Conservation (phyloP, 768 basidiomycete species). For the Auriscalpium orientale region DNA sequence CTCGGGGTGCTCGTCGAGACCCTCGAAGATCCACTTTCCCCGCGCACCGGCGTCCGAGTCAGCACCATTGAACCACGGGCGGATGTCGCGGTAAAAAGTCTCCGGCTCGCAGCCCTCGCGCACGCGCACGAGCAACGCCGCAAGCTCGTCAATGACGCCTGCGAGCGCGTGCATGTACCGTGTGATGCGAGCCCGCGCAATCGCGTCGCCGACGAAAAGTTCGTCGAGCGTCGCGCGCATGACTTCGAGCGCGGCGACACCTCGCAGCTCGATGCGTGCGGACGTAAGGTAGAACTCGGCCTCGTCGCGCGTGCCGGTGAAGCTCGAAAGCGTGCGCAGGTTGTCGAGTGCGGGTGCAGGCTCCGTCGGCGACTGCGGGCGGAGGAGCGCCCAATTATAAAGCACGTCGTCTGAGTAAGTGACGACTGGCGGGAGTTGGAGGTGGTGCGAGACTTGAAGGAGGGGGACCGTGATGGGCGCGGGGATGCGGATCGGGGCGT, state of each 20-base stretch:
- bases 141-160: conserved; percentile 56
- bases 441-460: conserved; percentile 55
- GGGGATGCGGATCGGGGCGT: conserved; percentile 52
- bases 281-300: conserved; percentile 84
- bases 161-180: conserved; percentile 59
- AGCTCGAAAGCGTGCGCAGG: conserved; percentile 56
- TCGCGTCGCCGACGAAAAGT: conserved; percentile 59
- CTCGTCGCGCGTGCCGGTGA: conserved; percentile 77
- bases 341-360: conserved; percentile 44
- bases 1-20: conserved; percentile 28
- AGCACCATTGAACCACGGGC: conserved; percentile 60
- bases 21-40: conserved; percentile 37
- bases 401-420: conserved; percentile 91
- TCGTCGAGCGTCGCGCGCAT: conserved; percentile 88
- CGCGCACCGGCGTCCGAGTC: conserved; percentile 25
- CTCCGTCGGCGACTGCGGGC: conserved; percentile 1
- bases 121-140: conserved; percentile 51
- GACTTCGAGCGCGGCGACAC: conserved; percentile 75
- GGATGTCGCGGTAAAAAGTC: conserved; percentile 49
- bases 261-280: conserved; percentile 78
- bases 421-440: conserved; percentile 79
- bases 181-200: conserved; percentile 41
- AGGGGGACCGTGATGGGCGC: conserved; percentile 66
- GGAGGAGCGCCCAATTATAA: conserved; percentile 62
- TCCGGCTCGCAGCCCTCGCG: conserved; percentile 66